Evolutionary conservation across 257 asterid species (phyloP), one percentile per base, ranked within the genome.

Genomic region (Oldenlandia corymbosa): DNA sequence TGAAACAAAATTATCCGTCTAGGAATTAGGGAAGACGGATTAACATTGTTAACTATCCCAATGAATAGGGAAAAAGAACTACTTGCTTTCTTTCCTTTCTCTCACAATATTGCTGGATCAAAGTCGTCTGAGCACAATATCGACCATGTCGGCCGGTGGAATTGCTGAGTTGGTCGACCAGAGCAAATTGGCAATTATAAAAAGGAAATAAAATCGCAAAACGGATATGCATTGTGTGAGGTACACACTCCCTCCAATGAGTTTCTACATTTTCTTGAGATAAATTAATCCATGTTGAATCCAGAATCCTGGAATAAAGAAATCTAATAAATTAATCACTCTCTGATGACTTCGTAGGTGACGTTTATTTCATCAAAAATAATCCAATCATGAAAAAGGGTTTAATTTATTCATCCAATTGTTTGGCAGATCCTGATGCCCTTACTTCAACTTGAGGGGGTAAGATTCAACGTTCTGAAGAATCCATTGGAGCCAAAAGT

Each of bases 281-380:
- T 47, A 34, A 28, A 34, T 28, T 57, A 65, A n/a, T 17, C n/a
- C 56, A 27, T 39, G 26, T 69, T 45, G 49, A 24, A 21, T 65
- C 60, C 79, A 74, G 69, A 65, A 39, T 58, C 66, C 56, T 2
- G 30, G 41, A 24, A 37, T 42, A 24, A 62, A 67, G 66, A 30
- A 41, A 0, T 5, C 0, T 28, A n/a, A 4, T 18, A n/a, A n/a
- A n/a, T n/a, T n/a, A n/a, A n/a, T n/a, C n/a, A n/a, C n/a, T n/a
- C n/a, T n/a, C n/a, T n/a, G 73, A 75, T 80, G 84, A 78, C 79
- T 9, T 4, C 69, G 76, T 32, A 75, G 7, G 41, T 80, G 82
- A 80, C 79, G 78, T 9, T n/a, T 60, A 71, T 50, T 66, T 42
- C 24, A n/a, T n/a, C n/a, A n/a, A n/a, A n/a, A 66, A 53, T 27